phyloP scores from a whole-genome alignment of 1,139 yeast genomes.

The Scheffersomyces cryptocercus region DNA sequence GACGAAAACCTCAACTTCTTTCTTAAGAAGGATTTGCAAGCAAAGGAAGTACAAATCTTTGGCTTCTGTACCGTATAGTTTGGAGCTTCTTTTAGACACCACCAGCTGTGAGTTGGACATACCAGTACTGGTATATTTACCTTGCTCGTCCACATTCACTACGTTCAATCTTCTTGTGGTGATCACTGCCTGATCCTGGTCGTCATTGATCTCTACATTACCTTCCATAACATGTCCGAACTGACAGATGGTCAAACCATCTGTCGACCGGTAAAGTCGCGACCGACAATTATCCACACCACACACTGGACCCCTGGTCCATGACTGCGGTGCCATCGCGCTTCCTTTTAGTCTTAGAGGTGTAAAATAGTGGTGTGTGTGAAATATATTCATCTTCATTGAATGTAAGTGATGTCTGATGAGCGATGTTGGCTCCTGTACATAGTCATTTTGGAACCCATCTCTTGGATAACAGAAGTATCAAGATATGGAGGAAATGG shows the following conservation, averaged over 20 bases:
- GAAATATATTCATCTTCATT: too few species aligned
- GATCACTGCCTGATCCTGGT: slow-evolving; percentile 55
- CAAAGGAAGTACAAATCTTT: slow-evolving; percentile 46
- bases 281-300: slow-evolving; percentile 91
- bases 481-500: too few species aligned
- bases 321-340: slow-evolving; percentile 25
- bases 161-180: slow-evolving; percentile 57
- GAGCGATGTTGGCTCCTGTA: too few species aligned
- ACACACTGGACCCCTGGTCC: slow-evolving; percentile 78
- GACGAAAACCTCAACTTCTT: slow-evolving; percentile 36
- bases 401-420: too few species aligned
- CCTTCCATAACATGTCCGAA: slow-evolving; percentile 89
- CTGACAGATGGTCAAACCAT: slow-evolving; percentile 82
- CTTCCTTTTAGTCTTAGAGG: too few species aligned
- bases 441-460: too few species aligned
- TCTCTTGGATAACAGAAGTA: too few species aligned
- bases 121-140: slow-evolving; percentile 9
- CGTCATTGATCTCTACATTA: slow-evolving; percentile 75
- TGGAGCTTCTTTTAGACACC: slow-evolving; percentile 1
- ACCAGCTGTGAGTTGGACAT: slow-evolving; percentile 5
- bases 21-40: slow-evolving; percentile 55
- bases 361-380: too few species aligned
- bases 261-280: slow-evolving; percentile 64
- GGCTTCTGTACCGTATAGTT: slow-evolving; percentile 57
- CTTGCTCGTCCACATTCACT: slow-evolving; percentile 14